phyloP scores from a whole-genome alignment of 2,329 filamentous ascomycete species.

The Curvularia verruculosa region DNA sequence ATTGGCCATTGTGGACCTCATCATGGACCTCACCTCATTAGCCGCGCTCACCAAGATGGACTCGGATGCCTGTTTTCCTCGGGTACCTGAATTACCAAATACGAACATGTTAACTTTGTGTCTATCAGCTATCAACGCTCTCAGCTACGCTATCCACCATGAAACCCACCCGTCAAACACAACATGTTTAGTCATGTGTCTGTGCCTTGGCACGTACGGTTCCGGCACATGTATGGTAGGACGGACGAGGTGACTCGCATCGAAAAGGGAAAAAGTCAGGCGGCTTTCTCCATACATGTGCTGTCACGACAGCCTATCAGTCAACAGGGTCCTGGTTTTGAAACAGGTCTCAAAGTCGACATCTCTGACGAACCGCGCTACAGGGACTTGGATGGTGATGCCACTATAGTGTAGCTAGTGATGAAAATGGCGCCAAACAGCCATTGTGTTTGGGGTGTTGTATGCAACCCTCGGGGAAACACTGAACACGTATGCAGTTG shows the following conservation, averaged over 20 bases:
- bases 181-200: constrained; percentile 17
- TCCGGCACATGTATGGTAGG: not conserved
- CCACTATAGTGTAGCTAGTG: not conserved
- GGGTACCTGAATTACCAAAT: constrained; percentile 14
- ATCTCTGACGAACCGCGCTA: not conserved
- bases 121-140: constrained; percentile 6
- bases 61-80: not conserved
- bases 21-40: constrained; percentile 1
- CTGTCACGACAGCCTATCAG: no score
- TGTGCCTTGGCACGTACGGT: not conserved
- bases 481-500: not conserved
- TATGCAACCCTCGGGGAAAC: not conserved
- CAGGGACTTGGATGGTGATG: not conserved
- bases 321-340: not conserved
- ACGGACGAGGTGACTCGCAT: not conserved
- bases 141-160: not conserved
- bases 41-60: constrained; percentile 13
- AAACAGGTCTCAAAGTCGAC: not conserved
- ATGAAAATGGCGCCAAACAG: not conserved
- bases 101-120: constrained; percentile 8
- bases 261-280: not conserved
- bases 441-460: not conserved
- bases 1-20: not conserved
- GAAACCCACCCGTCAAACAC: constrained; percentile 39
- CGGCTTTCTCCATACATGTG: not conserved